phyloP scores from a whole-genome alignment of 2,329 filamentous ascomycete genomes.

The Exophiala viscosa region DNA sequence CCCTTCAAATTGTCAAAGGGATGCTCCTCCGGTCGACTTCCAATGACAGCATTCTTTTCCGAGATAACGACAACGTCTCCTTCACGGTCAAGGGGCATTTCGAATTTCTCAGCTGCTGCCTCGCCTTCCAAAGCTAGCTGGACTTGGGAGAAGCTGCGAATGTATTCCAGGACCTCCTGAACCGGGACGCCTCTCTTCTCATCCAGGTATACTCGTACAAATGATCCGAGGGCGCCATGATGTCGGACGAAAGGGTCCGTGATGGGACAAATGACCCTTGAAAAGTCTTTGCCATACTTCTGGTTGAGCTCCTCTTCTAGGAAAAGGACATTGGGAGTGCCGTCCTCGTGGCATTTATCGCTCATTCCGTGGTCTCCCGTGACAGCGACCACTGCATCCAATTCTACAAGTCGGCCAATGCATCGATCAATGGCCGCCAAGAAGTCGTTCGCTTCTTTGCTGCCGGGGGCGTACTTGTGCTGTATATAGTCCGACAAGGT shows the following conservation, averaged over 20 bases:
- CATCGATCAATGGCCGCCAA: slow-evolving; percentile 35
- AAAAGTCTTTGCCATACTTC: slow-evolving; percentile 32
- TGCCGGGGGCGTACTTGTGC: slow-evolving; percentile 41
- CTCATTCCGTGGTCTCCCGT: slow-evolving; percentile 47
- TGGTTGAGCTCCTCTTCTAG: slow-evolving; percentile 38
- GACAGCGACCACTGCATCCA: slow-evolving; percentile 39
- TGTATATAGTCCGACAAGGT: slow-evolving; percentile 47
- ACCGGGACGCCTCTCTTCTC: slow-evolving; percentile 26
- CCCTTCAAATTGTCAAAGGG: slow-evolving; percentile 34
- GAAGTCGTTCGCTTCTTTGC: slow-evolving; percentile 38
- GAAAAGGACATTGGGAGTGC: slow-evolving; percentile 40
- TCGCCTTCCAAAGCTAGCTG: slow-evolving; percentile 33
- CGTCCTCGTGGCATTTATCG: slow-evolving; percentile 35
- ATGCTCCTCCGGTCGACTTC: slow-evolving; percentile 35
- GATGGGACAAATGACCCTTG: slow-evolving; percentile 44
- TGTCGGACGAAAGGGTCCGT: slow-evolving; percentile 44
- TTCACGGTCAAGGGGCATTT: slow-evolving; percentile 41
- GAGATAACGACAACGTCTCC: slow-evolving; percentile 42
- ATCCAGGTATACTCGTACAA: slow-evolving; percentile 40
- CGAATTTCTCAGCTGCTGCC: slow-evolving; percentile 35
- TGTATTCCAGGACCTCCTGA: slow-evolving; percentile 32
- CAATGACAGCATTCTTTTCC: slow-evolving; percentile 37
- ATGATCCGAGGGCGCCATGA: slow-evolving; percentile 42
- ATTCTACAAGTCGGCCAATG: slow-evolving; percentile 32
- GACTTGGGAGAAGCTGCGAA: slow-evolving; percentile 33